phyloP scores from a whole-genome alignment of 2,329 filamentous ascomycete genomes.

The Stagonosporopsis rhizophila region DNA sequence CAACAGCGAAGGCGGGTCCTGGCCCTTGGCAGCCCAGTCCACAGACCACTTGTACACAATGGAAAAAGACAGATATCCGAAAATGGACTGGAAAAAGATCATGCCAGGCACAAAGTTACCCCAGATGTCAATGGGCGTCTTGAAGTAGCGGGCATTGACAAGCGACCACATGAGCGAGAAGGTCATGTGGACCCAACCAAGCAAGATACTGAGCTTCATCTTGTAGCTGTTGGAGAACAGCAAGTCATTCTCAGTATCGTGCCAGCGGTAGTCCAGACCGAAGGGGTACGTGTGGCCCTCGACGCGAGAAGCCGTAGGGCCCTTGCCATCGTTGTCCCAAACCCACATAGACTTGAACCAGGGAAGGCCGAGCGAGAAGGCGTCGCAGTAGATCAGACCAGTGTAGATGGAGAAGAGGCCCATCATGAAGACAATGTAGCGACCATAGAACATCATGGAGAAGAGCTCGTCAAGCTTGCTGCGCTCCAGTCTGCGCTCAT shows the following conservation, averaged over 20 bases:
- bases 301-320: constrained; percentile 69
- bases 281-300: constrained; percentile 89
- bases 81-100: constrained; percentile 99
- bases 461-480: constrained; percentile 98
- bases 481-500: constrained; percentile 79
- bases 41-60: constrained; percentile 98
- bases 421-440: constrained; percentile 99
- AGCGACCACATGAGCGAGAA: constrained; percentile 94
- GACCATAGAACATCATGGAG: constrained; percentile 97
- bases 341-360: constrained; percentile 91
- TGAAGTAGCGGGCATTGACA: constrained; percentile 94
- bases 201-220: constrained; percentile 99
- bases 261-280: constrained; percentile 95
- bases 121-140: constrained; percentile 93
- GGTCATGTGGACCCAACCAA: constrained; percentile 98
- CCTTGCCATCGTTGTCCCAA: constrained; percentile 73
- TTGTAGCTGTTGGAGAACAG: constrained; percentile 99
- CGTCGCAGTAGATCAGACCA: constrained; percentile 96
- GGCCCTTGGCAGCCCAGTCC: constrained; percentile 75
- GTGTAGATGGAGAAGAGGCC: constrained; percentile 96
- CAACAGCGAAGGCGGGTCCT: constrained; percentile 81
- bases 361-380: constrained; percentile 91
- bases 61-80: constrained; percentile 91
- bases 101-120: constrained; percentile 97
- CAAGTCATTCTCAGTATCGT: constrained; percentile 91